Base-by-base conservation (phyloP, 106 monocot species). In the Triglochin maritima region DNA sequence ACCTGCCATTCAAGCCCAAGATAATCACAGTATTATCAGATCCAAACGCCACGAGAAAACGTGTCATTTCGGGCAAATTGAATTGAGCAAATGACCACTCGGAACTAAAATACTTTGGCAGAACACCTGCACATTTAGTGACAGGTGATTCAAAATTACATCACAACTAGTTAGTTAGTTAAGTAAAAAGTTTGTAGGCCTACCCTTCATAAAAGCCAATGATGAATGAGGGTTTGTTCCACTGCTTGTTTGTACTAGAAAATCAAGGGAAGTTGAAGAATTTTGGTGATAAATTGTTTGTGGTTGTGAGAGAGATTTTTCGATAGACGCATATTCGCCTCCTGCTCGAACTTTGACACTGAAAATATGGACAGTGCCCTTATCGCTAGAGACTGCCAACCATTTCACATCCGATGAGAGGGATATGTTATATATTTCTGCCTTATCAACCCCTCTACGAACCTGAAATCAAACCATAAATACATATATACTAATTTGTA, bases 11-110 rank as follows among this genome's bases (percentile, higher is more conserved):
- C 83, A 86, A 74, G 73, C 96, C 80, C 72, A 96, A 63, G 60
- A 89, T 82, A 61, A 85, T 72, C 9, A 96, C 85, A 71, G 83
- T 82, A 13, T 91, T 96, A 7, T 82, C 81, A 62, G 84, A 60
- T 63, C 91, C 90, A 79, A 96, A 96, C 16, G 90, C 91, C 66
- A 72, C 79, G 73, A 83, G 66, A 78, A 85, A 96, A 3, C 83
- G 85, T 59, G 83, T 82, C 11, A 63, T 71, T 73, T 88, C 95
- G 68, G 87, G 87, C 67, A 91, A 73, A 55, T 80, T 90, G 66
- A 90, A 90, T 64, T 88, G 95, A 69, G 90, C 85, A 81, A 96
- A 96, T 44, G 96, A 91, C 91, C 96, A 90, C 69, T 95, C 94
- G 29, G 94, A 95, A 78, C 94, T 95, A 73, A 95, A 95, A 72